Conservation (phyloP, 2,329 filamentous ascomycete species). For the Ophiostoma himal-ulmi region DNA sequence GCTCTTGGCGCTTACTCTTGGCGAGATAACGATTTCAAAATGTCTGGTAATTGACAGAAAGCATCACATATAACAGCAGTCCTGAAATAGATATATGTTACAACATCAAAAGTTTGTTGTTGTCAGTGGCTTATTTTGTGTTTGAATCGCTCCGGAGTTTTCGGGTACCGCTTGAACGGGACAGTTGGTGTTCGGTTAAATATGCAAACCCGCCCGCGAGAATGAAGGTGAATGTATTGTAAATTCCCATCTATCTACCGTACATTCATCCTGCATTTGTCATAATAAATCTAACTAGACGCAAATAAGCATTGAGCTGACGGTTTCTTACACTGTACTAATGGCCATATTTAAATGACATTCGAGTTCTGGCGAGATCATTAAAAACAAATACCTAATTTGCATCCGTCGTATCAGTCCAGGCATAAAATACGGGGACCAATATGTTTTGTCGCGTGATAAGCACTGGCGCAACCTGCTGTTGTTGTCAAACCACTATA, state of each 20-base stretch:
- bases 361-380: not conserved
- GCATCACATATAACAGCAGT: not conserved
- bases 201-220: not conserved
- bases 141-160: not conserved
- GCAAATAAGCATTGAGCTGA: not conserved
- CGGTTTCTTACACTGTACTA: slow-evolving; percentile 4
- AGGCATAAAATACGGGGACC: not conserved
- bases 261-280: not conserved
- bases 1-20: slow-evolving; percentile 12
- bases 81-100: not conserved
- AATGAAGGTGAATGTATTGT: not conserved
- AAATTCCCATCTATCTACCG: not conserved
- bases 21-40: slow-evolving; percentile 14
- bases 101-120: no score
- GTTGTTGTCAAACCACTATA: not conserved
- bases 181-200: not conserved
- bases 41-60: not conserved
- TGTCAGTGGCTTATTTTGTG: not conserved
- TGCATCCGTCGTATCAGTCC: not conserved
- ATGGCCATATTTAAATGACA: not conserved
- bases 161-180: not conserved
- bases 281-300: not conserved
- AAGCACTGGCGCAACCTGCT: not conserved
- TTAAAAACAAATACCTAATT: not conserved
- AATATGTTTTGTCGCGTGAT: not conserved